These are phyloP conservation scores for Colletotrichum shisoi DNA, from an alignment of 2,329 filamentous ascomycete species.

Conservation along the genomic window DNA sequence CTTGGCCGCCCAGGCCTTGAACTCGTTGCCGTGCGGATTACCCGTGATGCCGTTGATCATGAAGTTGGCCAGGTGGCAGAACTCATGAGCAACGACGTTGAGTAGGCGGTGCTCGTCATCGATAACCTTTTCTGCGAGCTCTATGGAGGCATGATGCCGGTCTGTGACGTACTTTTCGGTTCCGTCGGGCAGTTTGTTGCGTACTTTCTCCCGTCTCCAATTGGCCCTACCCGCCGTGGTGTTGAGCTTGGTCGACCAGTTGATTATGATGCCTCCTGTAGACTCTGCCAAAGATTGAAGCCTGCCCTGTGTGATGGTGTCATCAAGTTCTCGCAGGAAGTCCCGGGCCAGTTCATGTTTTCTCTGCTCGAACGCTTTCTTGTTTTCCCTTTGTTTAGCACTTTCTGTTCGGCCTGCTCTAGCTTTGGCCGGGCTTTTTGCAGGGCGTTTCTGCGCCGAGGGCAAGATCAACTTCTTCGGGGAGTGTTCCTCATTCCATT, in stretches of 20 bases:
- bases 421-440: slow-evolving; percentile 44
- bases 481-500: slow-evolving; percentile 70
- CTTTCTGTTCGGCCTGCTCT: slow-evolving; percentile 39
- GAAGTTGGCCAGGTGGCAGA: slow-evolving; percentile 92
- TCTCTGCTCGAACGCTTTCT: slow-evolving; percentile 67
- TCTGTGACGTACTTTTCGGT: slow-evolving; percentile 46
- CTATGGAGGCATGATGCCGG: slow-evolving; percentile 77
- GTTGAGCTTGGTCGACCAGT: slow-evolving; percentile 81
- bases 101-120: slow-evolving; percentile 77
- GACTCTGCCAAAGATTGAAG: slow-evolving; percentile 65
- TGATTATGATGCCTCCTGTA: slow-evolving; percentile 74
- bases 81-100: slow-evolving; percentile 95
- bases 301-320: slow-evolving; percentile 65
- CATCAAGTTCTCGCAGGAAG: slow-evolving; percentile 76
- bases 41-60: slow-evolving; percentile 80
- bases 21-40: slow-evolving; percentile 83
- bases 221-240: slow-evolving; percentile 80
- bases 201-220: slow-evolving; percentile 70
- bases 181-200: slow-evolving; percentile 45
- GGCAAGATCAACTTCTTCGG: slow-evolving; percentile 55
- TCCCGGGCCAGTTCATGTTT: slow-evolving; percentile 69
- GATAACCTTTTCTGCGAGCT: slow-evolving; percentile 88
- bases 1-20: slow-evolving; percentile 75
- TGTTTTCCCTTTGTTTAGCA: slow-evolving; percentile 52
- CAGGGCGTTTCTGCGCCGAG: slow-evolving; percentile 38